Conservation (phyloP, 2,329 filamentous ascomycete genomes). For the Stemphylium beticola region DNA sequence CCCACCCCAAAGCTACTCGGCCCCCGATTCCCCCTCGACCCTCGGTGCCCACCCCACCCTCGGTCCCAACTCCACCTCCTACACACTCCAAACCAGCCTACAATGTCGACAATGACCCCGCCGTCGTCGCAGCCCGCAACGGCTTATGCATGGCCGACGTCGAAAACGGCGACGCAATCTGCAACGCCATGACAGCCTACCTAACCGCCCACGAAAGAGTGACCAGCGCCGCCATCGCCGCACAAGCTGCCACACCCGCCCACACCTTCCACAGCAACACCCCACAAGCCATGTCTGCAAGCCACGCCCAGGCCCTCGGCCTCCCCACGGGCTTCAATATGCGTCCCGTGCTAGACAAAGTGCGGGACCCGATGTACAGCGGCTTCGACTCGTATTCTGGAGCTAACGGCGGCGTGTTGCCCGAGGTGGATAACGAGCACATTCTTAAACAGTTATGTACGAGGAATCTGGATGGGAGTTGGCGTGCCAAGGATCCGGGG, state of each 20-base stretch:
- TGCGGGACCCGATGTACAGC: not conserved
- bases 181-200: not conserved
- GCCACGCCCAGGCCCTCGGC: not conserved
- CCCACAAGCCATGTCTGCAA: not conserved
- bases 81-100: not conserved
- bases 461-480: not conserved
- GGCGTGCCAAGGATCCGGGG: not conserved
- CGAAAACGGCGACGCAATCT: not conserved
- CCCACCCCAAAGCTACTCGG: not conserved
- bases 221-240: not conserved
- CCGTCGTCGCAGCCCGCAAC: not conserved
- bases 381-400: not conserved
- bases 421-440: not conserved
- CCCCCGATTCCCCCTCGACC: no score
- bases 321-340: not conserved
- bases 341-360: not conserved
- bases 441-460: not conserved
- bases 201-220: not conserved
- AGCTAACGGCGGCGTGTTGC: not conserved
- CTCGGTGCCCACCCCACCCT: no score
- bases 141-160: not conserved
- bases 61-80: not conserved
- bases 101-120: not conserved
- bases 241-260: not conserved
- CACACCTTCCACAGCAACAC: not conserved